phyloP scores from a whole-genome alignment of 441 rosid species.

The Sinapis alba region DNA sequence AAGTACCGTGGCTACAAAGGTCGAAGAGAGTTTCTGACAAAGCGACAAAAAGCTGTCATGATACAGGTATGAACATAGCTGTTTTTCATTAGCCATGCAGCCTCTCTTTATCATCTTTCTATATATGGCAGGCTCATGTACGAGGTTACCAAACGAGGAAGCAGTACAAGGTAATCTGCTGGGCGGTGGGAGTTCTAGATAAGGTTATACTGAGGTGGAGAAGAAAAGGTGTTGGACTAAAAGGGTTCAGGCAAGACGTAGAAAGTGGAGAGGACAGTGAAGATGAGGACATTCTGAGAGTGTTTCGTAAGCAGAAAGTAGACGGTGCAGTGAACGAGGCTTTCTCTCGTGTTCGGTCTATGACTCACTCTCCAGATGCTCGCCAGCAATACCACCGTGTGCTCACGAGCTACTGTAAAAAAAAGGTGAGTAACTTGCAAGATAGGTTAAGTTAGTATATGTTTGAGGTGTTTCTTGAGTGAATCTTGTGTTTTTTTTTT shows the following conservation, averaged over 20 bases:
- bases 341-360: constrained; percentile 74
- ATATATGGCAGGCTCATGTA: constrained; percentile 74
- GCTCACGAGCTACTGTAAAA: constrained; percentile 70
- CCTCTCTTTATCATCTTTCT: background rate
- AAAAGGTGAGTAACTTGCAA: no score
- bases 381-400: constrained; percentile 84
- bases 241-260: constrained; percentile 61
- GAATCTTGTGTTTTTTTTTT: constrained; percentile 1
- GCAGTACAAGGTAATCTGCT: constrained; percentile 75
- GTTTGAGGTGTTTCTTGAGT: background rate
- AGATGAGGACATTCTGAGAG: constrained; percentile 92
- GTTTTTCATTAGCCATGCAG: background rate
- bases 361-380: constrained; percentile 81
- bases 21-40: constrained; percentile 70
- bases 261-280: constrained; percentile 75
- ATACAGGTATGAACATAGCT: constrained; percentile 93
- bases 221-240: constrained; percentile 82
- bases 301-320: constrained; percentile 88
- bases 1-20: constrained; percentile 88
- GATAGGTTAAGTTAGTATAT: no score
- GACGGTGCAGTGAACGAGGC: no score
- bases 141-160: constrained; percentile 91
- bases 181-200: constrained; percentile 88
- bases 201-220: constrained; percentile 87
- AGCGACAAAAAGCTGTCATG: constrained; percentile 84